A percentile compares a stretch with the other conserved stretches of the same genome.
Evolutionary conservation across 495 filamentous ascomycete species (phyloP).

Genomic region (Penicillium roqueforti): DNA sequence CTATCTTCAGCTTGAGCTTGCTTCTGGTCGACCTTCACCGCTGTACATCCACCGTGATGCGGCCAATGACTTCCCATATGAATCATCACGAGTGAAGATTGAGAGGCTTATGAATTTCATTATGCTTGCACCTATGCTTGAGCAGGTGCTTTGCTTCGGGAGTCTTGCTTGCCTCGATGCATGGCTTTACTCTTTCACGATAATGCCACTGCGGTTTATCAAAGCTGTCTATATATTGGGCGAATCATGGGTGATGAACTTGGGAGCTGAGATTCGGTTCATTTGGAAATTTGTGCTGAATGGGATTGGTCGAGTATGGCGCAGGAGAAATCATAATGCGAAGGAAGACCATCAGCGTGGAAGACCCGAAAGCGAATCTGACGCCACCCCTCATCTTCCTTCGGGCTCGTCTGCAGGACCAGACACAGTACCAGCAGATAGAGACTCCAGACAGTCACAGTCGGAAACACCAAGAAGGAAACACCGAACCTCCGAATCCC

Average conservation of each 20-base stretch:
- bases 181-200: slow-evolving; percentile 97
- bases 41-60: slow-evolving; percentile 78
- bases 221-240: slow-evolving; percentile 73
- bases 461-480: slow-evolving; percentile 26
- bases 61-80: slow-evolving; percentile 77
- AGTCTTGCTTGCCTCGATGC: slow-evolving; percentile 86
- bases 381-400: slow-evolving; percentile 21
- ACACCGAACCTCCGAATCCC: slow-evolving; percentile 31
- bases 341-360: slow-evolving; percentile 12
- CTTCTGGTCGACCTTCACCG: slow-evolving; percentile 75
- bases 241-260: slow-evolving; percentile 64
- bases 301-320: slow-evolving; percentile 75
- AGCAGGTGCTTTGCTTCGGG: slow-evolving; percentile 82
- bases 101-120: slow-evolving; percentile 91
- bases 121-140: slow-evolving; percentile 73
- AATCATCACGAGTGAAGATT: slow-evolving; percentile 93
- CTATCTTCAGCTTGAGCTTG: slow-evolving; percentile 82
- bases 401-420: slow-evolving; percentile 12
- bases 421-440: slow-evolving; percentile 13
- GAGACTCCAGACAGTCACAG: slow-evolving; percentile 19
- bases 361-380: slow-evolving; percentile 22
- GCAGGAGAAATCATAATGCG: slow-evolving; percentile 44
- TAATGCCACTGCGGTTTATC: slow-evolving; percentile 84
- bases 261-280: slow-evolving; percentile 62
- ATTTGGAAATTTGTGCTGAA: slow-evolving; percentile 67